These are phyloP conservation scores for Phaeosphaeriaceae sp. DNA, from an alignment of 2,329 filamentous ascomycete species.

Conservation along the genomic window DNA sequence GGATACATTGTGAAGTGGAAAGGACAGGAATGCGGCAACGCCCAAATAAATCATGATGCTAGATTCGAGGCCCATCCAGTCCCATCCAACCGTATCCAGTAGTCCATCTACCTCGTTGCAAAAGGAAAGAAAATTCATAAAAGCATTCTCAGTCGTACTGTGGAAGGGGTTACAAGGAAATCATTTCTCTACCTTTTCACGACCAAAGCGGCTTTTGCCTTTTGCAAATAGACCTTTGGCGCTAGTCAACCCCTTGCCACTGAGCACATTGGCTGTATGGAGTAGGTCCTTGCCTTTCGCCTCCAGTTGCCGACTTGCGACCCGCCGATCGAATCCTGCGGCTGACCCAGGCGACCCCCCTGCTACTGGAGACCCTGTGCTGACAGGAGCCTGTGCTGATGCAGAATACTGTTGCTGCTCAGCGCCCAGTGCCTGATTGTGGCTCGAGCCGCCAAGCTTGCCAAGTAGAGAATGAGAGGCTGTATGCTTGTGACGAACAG, in stretches of 20 bases:
- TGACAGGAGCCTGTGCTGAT: constrained; percentile 36
- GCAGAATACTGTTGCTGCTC: constrained; percentile 34
- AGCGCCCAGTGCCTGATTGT: constrained; percentile 15
- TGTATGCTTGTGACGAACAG: constrained; percentile 43
- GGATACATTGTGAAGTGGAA: constrained; percentile 23
- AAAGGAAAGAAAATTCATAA: constrained; percentile 12
- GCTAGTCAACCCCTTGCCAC: constrained; percentile 75
- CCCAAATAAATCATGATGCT: constrained; percentile 23
- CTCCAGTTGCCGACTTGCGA: constrained; percentile 60
- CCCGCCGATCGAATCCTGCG: constrained; percentile 29
- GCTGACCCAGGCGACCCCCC: constrained; percentile 23
- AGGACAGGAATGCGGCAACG: constrained; percentile 24
- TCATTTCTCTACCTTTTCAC: constrained; percentile 87
- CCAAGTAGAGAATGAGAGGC: constrained; percentile 47
- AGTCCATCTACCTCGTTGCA: constrained; percentile 18
- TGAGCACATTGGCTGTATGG: constrained; percentile 76
- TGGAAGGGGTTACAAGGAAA: constrained; percentile 50
- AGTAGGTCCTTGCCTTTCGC: constrained; percentile 88
- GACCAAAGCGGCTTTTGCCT: constrained; percentile 80
- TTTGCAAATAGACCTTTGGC: constrained; percentile 92
- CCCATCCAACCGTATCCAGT: constrained; percentile 15
- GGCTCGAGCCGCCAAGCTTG: constrained; percentile 36
- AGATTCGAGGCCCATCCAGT: constrained; percentile 20
- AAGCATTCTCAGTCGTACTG: constrained; percentile 14
- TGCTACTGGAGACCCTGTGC: constrained; percentile 27